phyloP scores from a whole-genome alignment of 2,329 filamentous ascomycete genomes.

The Sporothrix mexicana region DNA sequence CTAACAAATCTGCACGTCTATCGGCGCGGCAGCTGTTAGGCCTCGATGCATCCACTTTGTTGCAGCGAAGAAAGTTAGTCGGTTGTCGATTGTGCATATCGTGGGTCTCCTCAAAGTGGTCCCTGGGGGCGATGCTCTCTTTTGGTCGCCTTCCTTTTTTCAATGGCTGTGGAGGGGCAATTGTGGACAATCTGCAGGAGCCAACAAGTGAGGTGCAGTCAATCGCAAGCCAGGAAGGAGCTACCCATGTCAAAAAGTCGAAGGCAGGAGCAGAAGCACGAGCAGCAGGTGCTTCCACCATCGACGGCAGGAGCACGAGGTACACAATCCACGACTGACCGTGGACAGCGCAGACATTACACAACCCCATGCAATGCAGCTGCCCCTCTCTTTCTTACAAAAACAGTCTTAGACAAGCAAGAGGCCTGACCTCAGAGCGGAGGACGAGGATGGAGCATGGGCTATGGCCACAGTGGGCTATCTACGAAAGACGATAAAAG shows the following conservation, averaged over 20 bases:
- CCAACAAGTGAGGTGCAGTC: neutral
- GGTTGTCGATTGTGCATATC: conserved; percentile 10
- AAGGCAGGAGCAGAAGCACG: conserved; percentile 17
- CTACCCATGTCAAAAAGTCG: conserved; percentile 21
- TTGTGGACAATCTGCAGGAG: neutral
- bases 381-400: conserved; percentile 11
- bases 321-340: neutral
- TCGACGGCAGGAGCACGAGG: neutral
- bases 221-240: conserved; percentile 13
- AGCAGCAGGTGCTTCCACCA: neutral
- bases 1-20: conserved; percentile 18
- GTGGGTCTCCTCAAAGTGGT: conserved; percentile 6
- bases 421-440: too few relatives aligned
- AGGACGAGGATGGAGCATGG: neutral
- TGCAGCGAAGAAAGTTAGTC: neutral
- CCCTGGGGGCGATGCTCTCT: conserved; percentile 15
- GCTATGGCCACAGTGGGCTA: neutral
- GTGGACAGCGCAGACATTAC: conserved; percentile 21
- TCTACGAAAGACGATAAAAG: neutral
- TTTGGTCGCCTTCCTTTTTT: conserved; percentile 10
- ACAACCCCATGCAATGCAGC: conserved; percentile 27
- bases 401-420: neutral
- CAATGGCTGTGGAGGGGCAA: conserved; percentile 13
- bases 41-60: conserved; percentile 22
- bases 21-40: conserved; percentile 16